Evolutionary conservation across 176 grass and related monocot genomes (phyloP), one percentile per base, ranked within the genome.

Genomic region (Rhynchospora pubera): DNA sequence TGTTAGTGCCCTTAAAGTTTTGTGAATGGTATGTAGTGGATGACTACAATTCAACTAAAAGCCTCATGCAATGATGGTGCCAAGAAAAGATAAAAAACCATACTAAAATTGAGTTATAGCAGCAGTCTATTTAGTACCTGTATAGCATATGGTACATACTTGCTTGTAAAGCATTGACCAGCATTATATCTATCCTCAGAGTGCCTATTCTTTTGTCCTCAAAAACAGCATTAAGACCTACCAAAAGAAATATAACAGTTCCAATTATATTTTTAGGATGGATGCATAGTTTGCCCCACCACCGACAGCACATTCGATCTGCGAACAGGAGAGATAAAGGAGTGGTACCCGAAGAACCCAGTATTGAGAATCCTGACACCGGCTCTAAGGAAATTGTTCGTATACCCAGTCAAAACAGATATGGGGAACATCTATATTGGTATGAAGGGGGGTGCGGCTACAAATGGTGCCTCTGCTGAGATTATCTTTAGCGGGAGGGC

Each of bases 251-350:
- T 55, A 48, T 55, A 30, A 76, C 72, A 76, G 48, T 56, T 76
- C 23, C 23, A 77, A 26, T 67, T 61, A 34, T 22, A 58, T 83
- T 89, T 92, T 77, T 84, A 99, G 96, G 96, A 99, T 60, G 92
- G 92, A 3, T 94, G 92, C 73, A 91, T 99, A 83, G 63, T 99
- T 85, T 99, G 96, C 82, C 96, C 96, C 15, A 87, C 96, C 50
- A 99, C 96, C 73, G 96, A 99, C 43, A 99, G 96, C 83, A 99
- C 91, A 72, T 99, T 93, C 51, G 91, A 95, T 77, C 96, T 99
- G 83, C 92, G 84, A 79, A 90, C 85, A 47, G 96, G 96, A 22
- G 91, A 86, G 60, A 90, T 95, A 84, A 93, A 99, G 79, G 96
- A 99, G 65, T 99, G 96, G 96, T 99, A 99, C 71, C 92, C 96